Evolutionary conservation across 1,284 basidiomycete genomes (phyloP).

Genomic region (Ustilago xerochloae): DNA sequence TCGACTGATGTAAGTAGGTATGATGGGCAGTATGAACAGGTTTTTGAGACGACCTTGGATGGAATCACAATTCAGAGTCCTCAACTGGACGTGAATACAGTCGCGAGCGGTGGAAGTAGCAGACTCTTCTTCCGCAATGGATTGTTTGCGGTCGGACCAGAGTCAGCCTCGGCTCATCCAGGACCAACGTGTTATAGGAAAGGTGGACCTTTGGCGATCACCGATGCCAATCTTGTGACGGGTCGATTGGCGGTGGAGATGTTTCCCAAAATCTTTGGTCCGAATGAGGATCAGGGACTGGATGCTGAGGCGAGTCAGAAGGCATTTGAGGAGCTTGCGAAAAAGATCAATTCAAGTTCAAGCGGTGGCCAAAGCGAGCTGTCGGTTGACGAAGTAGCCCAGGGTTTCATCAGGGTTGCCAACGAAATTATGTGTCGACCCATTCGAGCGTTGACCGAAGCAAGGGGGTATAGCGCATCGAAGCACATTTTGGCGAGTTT

Average conservation of each 20-base stretch:
- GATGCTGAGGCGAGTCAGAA: conserved; percentile 74
- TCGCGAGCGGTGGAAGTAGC: conserved; percentile 64
- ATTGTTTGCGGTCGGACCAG: conserved; percentile 64
- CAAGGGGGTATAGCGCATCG: conserved; percentile 83
- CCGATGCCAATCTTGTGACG: conserved; percentile 66
- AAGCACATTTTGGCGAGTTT: conserved; percentile 91
- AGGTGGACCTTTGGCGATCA: conserved; percentile 65
- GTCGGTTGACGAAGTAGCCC: conserved; percentile 85
- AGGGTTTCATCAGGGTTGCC: conserved; percentile 73
- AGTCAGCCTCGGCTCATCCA: conserved; percentile 65
- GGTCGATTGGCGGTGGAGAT: conserved; percentile 64
- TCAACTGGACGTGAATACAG: conserved; percentile 72
- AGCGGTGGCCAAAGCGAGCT: conserved; percentile 70
- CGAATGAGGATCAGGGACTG: conserved; percentile 82
- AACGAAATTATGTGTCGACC: conserved; percentile 81
- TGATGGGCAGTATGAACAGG: conserved; percentile 84
- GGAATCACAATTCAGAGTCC: conserved; percentile 88
- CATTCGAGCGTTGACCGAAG: conserved; percentile 90
- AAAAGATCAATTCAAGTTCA: conserved; percentile 76
- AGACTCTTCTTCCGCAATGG: conserved; percentile 66
- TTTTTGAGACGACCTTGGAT: conserved; percentile 90
- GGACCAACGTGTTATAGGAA: conserved; percentile 67
- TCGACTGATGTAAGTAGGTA: conserved; percentile 87
- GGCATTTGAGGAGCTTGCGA: conserved; percentile 77
- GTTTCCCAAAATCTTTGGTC: conserved; percentile 89